Percentiles rank a stretch among this genome's conserved stretches.
phyloP scores from a whole-genome alignment of 192 early-diverging fungal species.

The Coemansia sp. region DNA sequence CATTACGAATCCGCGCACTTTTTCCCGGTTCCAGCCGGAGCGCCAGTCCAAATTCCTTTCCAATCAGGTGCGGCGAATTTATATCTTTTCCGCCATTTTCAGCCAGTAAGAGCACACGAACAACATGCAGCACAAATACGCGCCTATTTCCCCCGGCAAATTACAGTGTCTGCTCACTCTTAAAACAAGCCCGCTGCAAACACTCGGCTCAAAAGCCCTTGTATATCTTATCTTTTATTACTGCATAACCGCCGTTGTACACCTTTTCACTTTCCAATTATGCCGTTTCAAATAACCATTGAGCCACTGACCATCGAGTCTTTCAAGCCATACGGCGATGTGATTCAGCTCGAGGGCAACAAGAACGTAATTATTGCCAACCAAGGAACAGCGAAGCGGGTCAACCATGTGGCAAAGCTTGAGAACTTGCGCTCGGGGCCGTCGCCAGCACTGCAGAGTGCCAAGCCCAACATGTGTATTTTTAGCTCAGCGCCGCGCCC shows the following conservation, averaged over 20 bases:
- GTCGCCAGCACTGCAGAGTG: constrained; percentile 30
- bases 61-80: background rate
- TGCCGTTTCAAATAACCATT: constrained; percentile 48
- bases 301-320: constrained; percentile 66
- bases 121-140: background rate
- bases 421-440: constrained; percentile 52
- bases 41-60: background rate
- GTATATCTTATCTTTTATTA: background rate
- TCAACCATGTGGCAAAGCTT: constrained; percentile 64
- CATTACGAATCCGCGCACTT: background rate
- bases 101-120: background rate
- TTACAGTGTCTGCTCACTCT: background rate
- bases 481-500: constrained; percentile 56
- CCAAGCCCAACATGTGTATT: constrained; percentile 69
- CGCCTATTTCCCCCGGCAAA: background rate
- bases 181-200: background rate
- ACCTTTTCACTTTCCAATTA: background rate
- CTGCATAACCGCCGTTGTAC: background rate
- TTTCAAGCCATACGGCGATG: constrained; percentile 73
- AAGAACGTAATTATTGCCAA: constrained; percentile 59
- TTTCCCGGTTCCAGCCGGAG: background rate
- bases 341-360: constrained; percentile 61
- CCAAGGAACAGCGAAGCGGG: constrained; percentile 75
- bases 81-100: background rate
- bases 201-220: background rate